Evolutionary conservation across 495 filamentous ascomycete species (phyloP).

Genomic region (Xylaria palmicola): DNA sequence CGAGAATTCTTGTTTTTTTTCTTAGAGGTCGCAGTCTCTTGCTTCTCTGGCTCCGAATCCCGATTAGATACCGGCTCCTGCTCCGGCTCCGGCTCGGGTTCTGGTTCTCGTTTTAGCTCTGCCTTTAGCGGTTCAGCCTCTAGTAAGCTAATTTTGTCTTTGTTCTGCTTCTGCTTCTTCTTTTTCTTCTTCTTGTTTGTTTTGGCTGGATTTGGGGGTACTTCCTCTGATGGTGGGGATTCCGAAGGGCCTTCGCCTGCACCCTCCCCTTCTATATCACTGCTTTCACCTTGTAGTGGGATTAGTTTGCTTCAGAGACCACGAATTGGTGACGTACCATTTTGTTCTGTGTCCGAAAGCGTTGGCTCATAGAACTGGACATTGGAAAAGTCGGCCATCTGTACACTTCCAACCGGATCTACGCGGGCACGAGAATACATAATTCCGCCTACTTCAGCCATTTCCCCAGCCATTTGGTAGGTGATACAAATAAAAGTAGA

Average conservation of each 20-base stretch:
- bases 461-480: constrained; percentile 16
- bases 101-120: background rate
- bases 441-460: constrained; percentile 32
- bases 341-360: constrained; percentile 32
- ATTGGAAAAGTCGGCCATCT: constrained; percentile 40
- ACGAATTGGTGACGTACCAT: constrained; percentile 21
- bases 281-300: constrained; percentile 15
- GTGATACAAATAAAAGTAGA: background rate
- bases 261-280: constrained; percentile 13
- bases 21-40: background rate
- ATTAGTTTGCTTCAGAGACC: constrained; percentile 1
- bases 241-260: constrained; percentile 18
- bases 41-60: background rate
- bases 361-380: constrained; percentile 36
- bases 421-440: constrained; percentile 40
- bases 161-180: background rate
- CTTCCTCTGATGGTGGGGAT: background rate
- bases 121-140: constrained; percentile 5
- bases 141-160: background rate
- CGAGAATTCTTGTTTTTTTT: constrained; percentile 4
- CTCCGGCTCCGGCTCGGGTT: background rate
- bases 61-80: background rate
- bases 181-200: constrained; percentile 16
- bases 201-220: constrained; percentile 5
- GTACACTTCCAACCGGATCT: constrained; percentile 35